Percentiles rank a stretch among this genome's conserved stretches.
phyloP scores from a whole-genome alignment of 768 basidiomycete species.

The Grammothele lineata region DNA sequence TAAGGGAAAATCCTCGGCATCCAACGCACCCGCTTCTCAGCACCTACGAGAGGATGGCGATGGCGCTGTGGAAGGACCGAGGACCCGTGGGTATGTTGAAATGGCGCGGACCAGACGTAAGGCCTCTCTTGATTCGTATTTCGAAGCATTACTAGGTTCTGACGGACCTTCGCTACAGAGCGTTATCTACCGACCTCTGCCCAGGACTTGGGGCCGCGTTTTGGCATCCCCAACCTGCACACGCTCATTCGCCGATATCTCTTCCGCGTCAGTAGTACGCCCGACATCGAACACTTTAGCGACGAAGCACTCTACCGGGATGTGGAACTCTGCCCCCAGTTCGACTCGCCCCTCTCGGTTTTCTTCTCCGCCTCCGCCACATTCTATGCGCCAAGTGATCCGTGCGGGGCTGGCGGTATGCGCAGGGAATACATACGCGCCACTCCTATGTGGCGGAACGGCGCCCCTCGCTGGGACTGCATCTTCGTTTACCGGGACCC shows the following conservation, averaged over 20 bases:
- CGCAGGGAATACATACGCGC: slow-evolving; percentile 21
- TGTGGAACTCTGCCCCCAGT: no score
- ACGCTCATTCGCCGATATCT: no score
- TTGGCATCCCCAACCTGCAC: slow-evolving; percentile 20
- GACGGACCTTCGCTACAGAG: no score
- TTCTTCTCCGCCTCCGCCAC: background rate
- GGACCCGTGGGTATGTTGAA: no score
- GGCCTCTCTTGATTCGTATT: slow-evolving; percentile 15
- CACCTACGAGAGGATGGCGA: background rate
- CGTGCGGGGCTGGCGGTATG: slow-evolving; percentile 25
- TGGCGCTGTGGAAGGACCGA: background rate
- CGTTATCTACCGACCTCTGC: no score
- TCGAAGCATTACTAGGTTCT: no score
- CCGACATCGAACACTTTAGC: no score
- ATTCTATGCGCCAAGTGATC: slow-evolving; percentile 29
- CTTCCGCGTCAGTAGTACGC: no score
- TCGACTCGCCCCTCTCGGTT: background rate
- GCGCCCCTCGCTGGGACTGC: slow-evolving; percentile 4
- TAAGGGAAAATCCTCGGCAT: no score
- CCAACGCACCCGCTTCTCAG: no score
- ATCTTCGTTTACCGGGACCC: slow-evolving; percentile 14
- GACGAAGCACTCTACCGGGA: no score
- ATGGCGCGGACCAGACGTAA: no score
- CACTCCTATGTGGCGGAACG: slow-evolving; percentile 12
- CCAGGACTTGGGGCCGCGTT: slow-evolving; percentile 12